These are phyloP conservation scores for Lentinula sp. DNA, from an alignment of 768 basidiomycete genomes.

Conservation along the genomic window DNA sequence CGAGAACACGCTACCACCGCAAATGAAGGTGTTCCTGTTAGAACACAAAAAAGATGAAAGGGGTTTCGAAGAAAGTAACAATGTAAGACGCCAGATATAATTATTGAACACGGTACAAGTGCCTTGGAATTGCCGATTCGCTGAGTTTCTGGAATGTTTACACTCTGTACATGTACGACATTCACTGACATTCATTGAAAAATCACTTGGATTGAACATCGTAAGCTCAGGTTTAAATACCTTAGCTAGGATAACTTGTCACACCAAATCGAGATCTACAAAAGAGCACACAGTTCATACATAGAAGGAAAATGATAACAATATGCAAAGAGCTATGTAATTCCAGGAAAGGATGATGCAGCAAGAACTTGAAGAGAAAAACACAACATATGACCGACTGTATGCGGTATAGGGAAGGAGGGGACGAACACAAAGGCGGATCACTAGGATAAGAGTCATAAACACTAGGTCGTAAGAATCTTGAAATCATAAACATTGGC, in stretches of 20 bases:
- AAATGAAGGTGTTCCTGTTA: background rate
- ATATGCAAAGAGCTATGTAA: background rate
- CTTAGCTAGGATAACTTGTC: no score
- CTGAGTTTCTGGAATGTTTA: no score
- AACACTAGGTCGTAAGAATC: slow-evolving; percentile 4
- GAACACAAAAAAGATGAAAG: background rate
- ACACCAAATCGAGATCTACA: no score
- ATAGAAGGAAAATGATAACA: background rate
- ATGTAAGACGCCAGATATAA: background rate
- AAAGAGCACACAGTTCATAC: no score
- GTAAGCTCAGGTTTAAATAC: no score
- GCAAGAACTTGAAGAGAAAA: background rate
- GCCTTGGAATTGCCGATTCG: no score
- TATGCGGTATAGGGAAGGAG: background rate
- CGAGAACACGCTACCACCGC: background rate
- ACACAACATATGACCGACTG: background rate
- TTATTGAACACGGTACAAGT: no score
- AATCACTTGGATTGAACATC: no score
- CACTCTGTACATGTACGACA: no score
- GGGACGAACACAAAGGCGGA: background rate
- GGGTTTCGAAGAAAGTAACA: background rate
- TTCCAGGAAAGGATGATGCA: background rate
- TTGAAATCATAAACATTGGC: slow-evolving; percentile 2
- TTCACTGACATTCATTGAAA: no score
- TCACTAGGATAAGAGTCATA: background rate